Evolutionary conservation across 2,329 filamentous ascomycete genomes (phyloP), one percentile per base, ranked within the genome.

Genomic region (Pseudogymnoascus sp.): DNA sequence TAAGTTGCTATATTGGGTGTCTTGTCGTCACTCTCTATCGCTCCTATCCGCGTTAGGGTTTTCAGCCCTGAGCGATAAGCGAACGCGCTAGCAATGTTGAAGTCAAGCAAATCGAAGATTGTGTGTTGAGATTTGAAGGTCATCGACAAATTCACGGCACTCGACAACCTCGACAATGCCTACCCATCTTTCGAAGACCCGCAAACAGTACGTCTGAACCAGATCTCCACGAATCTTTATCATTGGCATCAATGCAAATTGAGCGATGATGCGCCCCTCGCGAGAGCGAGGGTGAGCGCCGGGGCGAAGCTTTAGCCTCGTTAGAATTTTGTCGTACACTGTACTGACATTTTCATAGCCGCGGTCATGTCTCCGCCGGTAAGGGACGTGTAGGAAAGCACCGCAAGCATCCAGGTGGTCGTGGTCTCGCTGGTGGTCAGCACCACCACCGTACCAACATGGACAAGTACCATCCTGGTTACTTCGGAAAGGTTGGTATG

Each of bases 321-420:
- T 59, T 59, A 59, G 57, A 59, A 59, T 59, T 39, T 59, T 59
- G 40, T 54, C 57, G 57, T 59, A 59, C 57, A 59, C 33, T 59
- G 57, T 62, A 67, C 70, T 75, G 66, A 74, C 66, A 63, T 64
- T 64, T 62, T 60, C 68, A 69, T 76, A 92, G 88, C 84, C 92
- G 93, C 84, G 93, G 93, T 80, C 91, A 99, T 83, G 94, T 99
- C 78, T 95, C 90, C 76, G 91, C 92, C 85, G 94, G 94, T 85
- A 87, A 97, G 81, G 93, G 94, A 84, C 93, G 93, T 86, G 80
- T 97, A 77, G 94, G 94, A 79, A 97, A 97, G 89, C 92, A 97
- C 89, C 85, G 94, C 77, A 97, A 99, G 88, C 85, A 88, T 72
- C 85, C 84, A 71, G 85, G 85, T 86, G 85, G 85, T 84, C 83